These are phyloP conservation scores for Microglena sp. DNA, from an alignment of 139 green algal genomes.

Conservation along the genomic window DNA sequence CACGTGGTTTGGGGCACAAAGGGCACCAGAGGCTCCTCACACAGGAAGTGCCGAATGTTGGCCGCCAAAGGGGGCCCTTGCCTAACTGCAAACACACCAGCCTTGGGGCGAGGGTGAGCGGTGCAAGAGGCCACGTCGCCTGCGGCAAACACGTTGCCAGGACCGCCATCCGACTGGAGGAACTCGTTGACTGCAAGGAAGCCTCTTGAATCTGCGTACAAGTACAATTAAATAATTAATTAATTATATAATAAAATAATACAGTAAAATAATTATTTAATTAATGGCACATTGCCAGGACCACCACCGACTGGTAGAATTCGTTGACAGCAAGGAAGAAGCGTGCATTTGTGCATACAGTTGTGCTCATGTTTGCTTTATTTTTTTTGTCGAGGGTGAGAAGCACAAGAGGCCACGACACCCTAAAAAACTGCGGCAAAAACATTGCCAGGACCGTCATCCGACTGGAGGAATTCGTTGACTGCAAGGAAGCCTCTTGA, in stretches of 20 bases:
- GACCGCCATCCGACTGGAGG: constrained; percentile 39
- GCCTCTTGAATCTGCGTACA: constrained; percentile 33
- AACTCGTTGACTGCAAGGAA: constrained; percentile 72
- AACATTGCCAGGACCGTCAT: constrained; percentile 9
- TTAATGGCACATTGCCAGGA: too few relatives aligned
- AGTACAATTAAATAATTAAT: not conserved
- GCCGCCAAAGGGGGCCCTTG: constrained; percentile 67
- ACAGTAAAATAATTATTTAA: not conserved
- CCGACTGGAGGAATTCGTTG: constrained; percentile 47
- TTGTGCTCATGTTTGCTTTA: too few relatives aligned
- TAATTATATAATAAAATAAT: not conserved
- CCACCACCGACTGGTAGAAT: too few relatives aligned
- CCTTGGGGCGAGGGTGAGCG: constrained; percentile 81
- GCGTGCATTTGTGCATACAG: not conserved
- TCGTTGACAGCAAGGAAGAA: too few relatives aligned
- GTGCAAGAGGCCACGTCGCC: constrained; percentile 73
- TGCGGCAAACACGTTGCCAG: constrained; percentile 77
- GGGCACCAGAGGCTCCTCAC: constrained; percentile 43
- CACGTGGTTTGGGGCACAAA: constrained; percentile 74
- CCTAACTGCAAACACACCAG: constrained; percentile 90
- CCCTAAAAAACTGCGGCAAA: not conserved
- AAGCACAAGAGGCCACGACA: not conserved
- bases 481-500: constrained; percentile 70
- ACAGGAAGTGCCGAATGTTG: constrained; percentile 71
- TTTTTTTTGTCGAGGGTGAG: too few relatives aligned